These are phyloP conservation scores for Xylaria castorea DNA, from an alignment of 495 filamentous ascomycete genomes.

Conservation along the genomic window DNA sequence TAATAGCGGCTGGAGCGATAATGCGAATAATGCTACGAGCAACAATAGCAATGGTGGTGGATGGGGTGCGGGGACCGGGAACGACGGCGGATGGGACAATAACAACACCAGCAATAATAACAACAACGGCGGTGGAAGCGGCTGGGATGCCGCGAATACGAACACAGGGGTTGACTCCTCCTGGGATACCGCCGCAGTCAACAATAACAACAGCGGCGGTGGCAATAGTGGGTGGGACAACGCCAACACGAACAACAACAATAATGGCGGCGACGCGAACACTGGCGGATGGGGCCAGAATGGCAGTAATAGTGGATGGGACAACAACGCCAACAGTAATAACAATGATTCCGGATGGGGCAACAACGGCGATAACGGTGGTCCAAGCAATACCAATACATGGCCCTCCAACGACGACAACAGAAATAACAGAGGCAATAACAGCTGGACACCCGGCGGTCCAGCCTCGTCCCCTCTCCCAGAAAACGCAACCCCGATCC, in stretches of 20 bases:
- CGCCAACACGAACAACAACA: constrained; percentile 21
- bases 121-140: constrained; percentile 17
- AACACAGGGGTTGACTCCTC: constrained; percentile 11
- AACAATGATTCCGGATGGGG: constrained; percentile 16
- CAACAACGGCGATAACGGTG: not conserved
- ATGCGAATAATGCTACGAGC: constrained; percentile 22
- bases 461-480: not conserved
- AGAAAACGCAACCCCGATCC: constrained; percentile 11
- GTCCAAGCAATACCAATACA: constrained; percentile 4
- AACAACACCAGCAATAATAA: constrained; percentile 7
- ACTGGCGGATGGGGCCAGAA: constrained; percentile 12
- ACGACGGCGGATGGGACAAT: not conserved
- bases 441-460: not conserved
- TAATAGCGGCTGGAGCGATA: constrained; percentile 3
- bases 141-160: constrained; percentile 13
- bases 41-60: constrained; percentile 8
- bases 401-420: constrained; percentile 8
- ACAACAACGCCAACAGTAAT: constrained; percentile 17
- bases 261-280: constrained; percentile 27
- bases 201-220: not conserved
- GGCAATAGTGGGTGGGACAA: constrained; percentile 18
- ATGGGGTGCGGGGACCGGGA: not conserved
- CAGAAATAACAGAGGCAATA: not conserved
- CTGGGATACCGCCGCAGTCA: constrained; percentile 16
- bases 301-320: constrained; percentile 2